Percentiles rank a stretch among this genome's conserved stretches.
Evolutionary conservation across 306 rosid species (phyloP).

Genomic region (Sindora glabra): DNA sequence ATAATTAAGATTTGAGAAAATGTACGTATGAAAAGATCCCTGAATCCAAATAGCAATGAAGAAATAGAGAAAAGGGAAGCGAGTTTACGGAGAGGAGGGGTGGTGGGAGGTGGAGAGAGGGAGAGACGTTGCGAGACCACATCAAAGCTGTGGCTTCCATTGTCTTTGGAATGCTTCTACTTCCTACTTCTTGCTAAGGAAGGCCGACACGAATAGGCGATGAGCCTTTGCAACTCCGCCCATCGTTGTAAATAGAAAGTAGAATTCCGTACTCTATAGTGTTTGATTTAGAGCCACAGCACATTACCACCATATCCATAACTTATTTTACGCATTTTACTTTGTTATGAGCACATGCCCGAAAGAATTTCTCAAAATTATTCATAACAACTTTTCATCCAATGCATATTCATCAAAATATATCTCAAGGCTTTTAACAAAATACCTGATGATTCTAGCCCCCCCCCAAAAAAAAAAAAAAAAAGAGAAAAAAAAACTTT

Average conservation of each 20-base stretch:
- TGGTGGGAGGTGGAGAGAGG: slow-evolving; percentile 41
- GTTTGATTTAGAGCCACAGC: slow-evolving; percentile 58
- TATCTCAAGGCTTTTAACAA: too few relatives aligned
- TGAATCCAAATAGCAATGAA: neutral
- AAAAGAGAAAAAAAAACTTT: too few relatives aligned
- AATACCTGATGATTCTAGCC: too few relatives aligned
- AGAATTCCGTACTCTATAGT: slow-evolving; percentile 9
- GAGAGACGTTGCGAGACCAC: slow-evolving; percentile 49
- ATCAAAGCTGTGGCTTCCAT: slow-evolving; percentile 42
- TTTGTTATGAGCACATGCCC: too few relatives aligned
- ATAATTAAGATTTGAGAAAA: too few relatives aligned
- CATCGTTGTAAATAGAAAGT: too few relatives aligned
- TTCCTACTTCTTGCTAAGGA: neutral
- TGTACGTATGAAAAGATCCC: neutral
- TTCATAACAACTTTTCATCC: too few relatives aligned
- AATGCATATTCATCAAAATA: too few relatives aligned
- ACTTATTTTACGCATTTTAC: slow-evolving; percentile 7
- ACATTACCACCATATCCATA: slow-evolving; percentile 26
- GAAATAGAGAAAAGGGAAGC: slow-evolving; percentile 7
- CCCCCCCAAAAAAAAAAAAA: too few relatives aligned
- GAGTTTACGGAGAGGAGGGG: slow-evolving; percentile 41
- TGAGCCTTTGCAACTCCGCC: too few relatives aligned
- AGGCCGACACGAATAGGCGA: neutral
- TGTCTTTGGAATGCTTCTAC: too few relatives aligned
- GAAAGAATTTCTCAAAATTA: too few relatives aligned